These are phyloP conservation scores for Fusarium torulosum DNA, from an alignment of 2,329 filamentous ascomycete genomes.

Conservation along the genomic window DNA sequence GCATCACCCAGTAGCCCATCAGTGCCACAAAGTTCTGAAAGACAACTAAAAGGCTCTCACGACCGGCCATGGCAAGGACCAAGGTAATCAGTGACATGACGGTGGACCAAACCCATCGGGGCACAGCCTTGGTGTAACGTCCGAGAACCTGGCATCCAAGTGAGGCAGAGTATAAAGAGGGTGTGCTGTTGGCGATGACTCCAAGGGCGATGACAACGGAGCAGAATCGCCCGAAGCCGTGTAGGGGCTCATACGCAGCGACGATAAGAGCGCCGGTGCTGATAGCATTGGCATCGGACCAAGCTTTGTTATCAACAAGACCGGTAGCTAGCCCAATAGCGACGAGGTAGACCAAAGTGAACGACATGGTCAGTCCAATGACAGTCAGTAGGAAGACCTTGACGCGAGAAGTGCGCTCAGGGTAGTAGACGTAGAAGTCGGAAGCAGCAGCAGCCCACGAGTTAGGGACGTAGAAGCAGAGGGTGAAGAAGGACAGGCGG, in stretches of 20 bases:
- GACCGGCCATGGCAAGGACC: slow-evolving; percentile 66
- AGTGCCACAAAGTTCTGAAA: slow-evolving; percentile 66
- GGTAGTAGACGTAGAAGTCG: slow-evolving; percentile 86
- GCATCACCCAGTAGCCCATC: slow-evolving; percentile 68
- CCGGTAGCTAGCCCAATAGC: slow-evolving; percentile 66
- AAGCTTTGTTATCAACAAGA: slow-evolving; percentile 61
- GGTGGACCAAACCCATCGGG: slow-evolving; percentile 66
- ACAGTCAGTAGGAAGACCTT: slow-evolving; percentile 79
- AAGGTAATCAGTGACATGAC: slow-evolving; percentile 67
- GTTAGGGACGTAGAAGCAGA: slow-evolving; percentile 67
- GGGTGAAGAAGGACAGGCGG: slow-evolving; percentile 74
- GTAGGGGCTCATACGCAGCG: slow-evolving; percentile 65
- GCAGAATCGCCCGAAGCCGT: slow-evolving; percentile 69
- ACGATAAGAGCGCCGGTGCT: slow-evolving; percentile 69
- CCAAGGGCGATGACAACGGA: slow-evolving; percentile 67
- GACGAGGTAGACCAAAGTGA: slow-evolving; percentile 77
- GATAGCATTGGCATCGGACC: slow-evolving; percentile 63
- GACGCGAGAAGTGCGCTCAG: slow-evolving; percentile 66
- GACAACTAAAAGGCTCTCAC: slow-evolving; percentile 65
- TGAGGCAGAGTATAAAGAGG: slow-evolving; percentile 68
- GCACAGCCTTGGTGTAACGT: slow-evolving; percentile 65
- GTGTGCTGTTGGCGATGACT: slow-evolving; percentile 67
- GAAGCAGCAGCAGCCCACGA: slow-evolving; percentile 79
- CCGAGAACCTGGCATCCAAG: slow-evolving; percentile 71
- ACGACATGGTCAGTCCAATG: slow-evolving; percentile 68